Conservation (phyloP, 345 rosid species). For the Gossypium ekmanianum region DNA sequence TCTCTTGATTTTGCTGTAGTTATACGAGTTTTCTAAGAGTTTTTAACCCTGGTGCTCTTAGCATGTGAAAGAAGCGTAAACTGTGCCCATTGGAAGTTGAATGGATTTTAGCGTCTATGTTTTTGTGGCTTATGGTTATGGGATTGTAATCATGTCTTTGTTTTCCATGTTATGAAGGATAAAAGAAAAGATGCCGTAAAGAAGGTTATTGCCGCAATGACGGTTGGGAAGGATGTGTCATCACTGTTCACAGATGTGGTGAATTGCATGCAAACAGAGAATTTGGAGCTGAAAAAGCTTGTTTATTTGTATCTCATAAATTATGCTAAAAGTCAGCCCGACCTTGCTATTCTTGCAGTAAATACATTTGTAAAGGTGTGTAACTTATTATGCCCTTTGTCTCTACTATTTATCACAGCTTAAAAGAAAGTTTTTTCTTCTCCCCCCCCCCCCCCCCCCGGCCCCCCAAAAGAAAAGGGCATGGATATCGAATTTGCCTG, state of each 20-base stretch:
- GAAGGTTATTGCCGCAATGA: slow-evolving; percentile 99
- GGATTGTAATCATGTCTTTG: not conserved
- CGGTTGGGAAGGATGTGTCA: slow-evolving; percentile 98
- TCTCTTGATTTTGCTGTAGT: not conserved
- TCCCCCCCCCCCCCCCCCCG: not conserved
- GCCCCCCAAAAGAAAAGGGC: not conserved
- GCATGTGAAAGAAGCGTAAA: not conserved
- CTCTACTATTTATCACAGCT: not conserved
- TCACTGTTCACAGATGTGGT: slow-evolving; percentile 96
- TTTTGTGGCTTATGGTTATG: not conserved
- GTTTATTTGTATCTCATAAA: slow-evolving; percentile 94
- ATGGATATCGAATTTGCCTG: not conserved
- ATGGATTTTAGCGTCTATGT: not conserved
- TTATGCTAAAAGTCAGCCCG: slow-evolving; percentile 99
- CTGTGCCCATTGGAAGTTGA: not conserved
- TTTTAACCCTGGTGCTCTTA: not conserved
- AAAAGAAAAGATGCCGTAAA: slow-evolving; percentile 99
- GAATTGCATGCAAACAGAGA: slow-evolving; percentile 99
- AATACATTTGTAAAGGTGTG: slow-evolving; percentile 97
- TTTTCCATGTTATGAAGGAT: slow-evolving; percentile 50
- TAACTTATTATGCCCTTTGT: not conserved
- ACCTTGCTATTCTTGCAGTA: slow-evolving; percentile 96
- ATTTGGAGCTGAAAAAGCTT: slow-evolving; percentile 97
- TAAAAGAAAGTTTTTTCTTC: not conserved
- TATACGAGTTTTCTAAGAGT: not conserved